A percentile compares a stretch with the other conserved stretches of the same genome.
Conservation (phyloP, 2,329 filamentous ascomycete species). For the Aspergillus chevalieri region DNA sequence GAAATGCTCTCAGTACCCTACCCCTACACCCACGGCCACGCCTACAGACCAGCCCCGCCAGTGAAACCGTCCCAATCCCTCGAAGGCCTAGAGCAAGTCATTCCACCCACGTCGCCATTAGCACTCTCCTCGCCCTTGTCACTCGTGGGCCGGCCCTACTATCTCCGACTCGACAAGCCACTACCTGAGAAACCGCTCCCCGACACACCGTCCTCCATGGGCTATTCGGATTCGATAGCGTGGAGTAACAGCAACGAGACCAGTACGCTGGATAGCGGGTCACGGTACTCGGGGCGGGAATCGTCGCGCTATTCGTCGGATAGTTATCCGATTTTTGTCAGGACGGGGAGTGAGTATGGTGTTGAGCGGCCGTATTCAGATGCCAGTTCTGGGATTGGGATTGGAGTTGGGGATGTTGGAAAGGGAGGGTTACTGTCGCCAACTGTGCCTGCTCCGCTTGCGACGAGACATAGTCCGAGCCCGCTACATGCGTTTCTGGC, state of each 20-base stretch:
- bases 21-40: too few relatives aligned
- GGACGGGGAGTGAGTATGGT: conserved; percentile 23
- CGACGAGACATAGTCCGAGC: background rate
- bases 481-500: background rate
- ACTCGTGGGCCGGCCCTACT: background rate
- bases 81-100: conserved; percentile 31
- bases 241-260: conserved; percentile 26
- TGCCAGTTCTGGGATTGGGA: too few relatives aligned
- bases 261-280: conserved; percentile 20
- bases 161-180: conserved; percentile 24
- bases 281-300: conserved; percentile 13
- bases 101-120: conserved; percentile 23
- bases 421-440: background rate
- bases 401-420: background rate
- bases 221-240: conserved; percentile 19
- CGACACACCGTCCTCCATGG: conserved; percentile 11
- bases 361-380: conserved; percentile 8
- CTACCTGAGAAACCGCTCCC: conserved; percentile 24
- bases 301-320: conserved; percentile 20
- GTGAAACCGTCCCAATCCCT: conserved; percentile 30
- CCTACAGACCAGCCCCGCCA: conserved; percentile 20
- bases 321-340: conserved; percentile 28
- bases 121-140: background rate
- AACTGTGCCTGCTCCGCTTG: background rate
- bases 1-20: too few relatives aligned